phyloP scores from a whole-genome alignment of 371 early-diverging fungal species.

The Circinella umbellata region DNA sequence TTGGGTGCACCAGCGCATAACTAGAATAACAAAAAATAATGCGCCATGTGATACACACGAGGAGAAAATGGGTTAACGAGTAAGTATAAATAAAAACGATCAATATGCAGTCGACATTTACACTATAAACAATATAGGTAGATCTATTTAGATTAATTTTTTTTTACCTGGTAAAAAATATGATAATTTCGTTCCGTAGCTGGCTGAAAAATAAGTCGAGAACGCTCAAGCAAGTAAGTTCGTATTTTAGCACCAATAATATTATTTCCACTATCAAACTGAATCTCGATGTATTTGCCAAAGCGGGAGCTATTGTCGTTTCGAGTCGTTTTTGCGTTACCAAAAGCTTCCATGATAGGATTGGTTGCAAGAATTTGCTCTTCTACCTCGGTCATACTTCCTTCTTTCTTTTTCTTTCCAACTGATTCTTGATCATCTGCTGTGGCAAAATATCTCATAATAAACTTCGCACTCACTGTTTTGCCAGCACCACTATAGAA shows the following conservation, averaged over 20 bases:
- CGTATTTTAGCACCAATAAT: conserved; percentile 93
- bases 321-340: conserved; percentile 98
- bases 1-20: conserved; percentile 85
- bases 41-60: neutral
- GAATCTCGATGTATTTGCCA: conserved; percentile 96
- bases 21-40: conserved; percentile 29
- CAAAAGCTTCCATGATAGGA: conserved; percentile 98
- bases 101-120: too few relatives aligned
- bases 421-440: conserved; percentile 73
- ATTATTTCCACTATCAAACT: conserved; percentile 70
- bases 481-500: conserved; percentile 88
- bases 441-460: conserved; percentile 98
- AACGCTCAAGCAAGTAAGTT: conserved; percentile 95
- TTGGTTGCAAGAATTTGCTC: conserved; percentile 91
- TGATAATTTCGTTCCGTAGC: conserved; percentile 95
- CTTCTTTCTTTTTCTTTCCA: conserved; percentile 38
- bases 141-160: neutral
- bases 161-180: conserved; percentile 89
- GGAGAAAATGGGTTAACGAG: neutral
- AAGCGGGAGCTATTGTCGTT: conserved; percentile 98
- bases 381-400: conserved; percentile 81
- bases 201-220: conserved; percentile 91
- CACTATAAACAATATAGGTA: too few relatives aligned
- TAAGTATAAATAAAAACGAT: too few relatives aligned
- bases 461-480: conserved; percentile 94